Evolutionary conservation across 2,329 filamentous ascomycete species (phyloP), one percentile per base, ranked within the genome.

Genomic region (Fonsecaea nubica): DNA sequence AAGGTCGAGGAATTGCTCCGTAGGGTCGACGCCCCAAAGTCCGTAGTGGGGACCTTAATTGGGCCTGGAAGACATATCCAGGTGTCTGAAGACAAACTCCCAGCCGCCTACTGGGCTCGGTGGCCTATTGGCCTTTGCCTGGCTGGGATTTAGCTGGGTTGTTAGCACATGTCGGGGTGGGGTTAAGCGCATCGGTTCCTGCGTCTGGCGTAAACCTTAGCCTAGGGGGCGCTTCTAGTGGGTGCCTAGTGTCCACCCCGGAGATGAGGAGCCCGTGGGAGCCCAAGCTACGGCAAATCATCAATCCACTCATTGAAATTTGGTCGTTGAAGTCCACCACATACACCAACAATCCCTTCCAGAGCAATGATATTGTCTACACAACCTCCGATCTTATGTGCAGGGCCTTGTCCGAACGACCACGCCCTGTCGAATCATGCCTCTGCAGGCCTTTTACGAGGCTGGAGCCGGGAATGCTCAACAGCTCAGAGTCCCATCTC

Each of bases 171-270:
- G 50, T 36, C 36, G 30, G 35, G 48, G 38, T n/a, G 32, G 45
- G 12, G 13, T 48, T 61, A 60, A 61, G 58, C 65, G 55, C 53
- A 57, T 33, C 53, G 25, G 67, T 69, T 69, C 67, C 63, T 66
- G 67, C 63, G 58, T 62, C 52, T 54, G 48, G 57, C 57, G 58
- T 56, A 38, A 45, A 56, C 45, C 52, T 25, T 61, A 25, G 45
- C 45, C 18, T 12, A 12, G 25, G 45, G 45, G 45, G 45, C 7
- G 18, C 55, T 62, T 35, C 36, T 53, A 36, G 45, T 32, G n/a
- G 35, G 38, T 48, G 35, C 40, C 58, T 56, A 38, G 48, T 40
- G 54, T 32, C 59, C 57, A 42, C 40, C 56, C 58, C 57, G 67
- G 67, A 69, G 64, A 69, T 69, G 67, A 69, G 56, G 50, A 33